A percentile compares a stretch with the other conserved stretches of the same genome.
These are phyloP conservation scores for Fusarium veterinarium DNA, from an alignment of 2,329 filamentous ascomycete species.

Conservation along the genomic window DNA sequence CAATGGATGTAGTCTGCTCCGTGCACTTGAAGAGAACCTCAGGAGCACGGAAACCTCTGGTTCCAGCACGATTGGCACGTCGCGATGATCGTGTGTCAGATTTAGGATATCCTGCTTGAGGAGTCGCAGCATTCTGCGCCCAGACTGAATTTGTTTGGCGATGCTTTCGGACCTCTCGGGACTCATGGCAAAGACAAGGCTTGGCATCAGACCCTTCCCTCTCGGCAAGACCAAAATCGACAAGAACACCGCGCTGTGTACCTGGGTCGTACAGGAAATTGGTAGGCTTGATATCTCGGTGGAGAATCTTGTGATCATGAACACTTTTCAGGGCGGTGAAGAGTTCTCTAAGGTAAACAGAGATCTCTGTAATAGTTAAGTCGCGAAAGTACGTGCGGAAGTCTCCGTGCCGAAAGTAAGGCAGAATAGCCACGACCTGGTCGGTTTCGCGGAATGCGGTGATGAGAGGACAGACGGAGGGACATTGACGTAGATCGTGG, in stretches of 20 bases:
- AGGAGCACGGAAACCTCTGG: slow-evolving; percentile 93
- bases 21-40: slow-evolving; percentile 98
- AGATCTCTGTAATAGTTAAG: slow-evolving; percentile 87
- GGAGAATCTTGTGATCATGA: slow-evolving; percentile 85
- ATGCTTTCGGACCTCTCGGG: slow-evolving; percentile 70
- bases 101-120: slow-evolving; percentile 82
- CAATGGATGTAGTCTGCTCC: slow-evolving; percentile 91
- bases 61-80: slow-evolving; percentile 93
- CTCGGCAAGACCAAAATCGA: slow-evolving; percentile 99
- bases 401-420: slow-evolving; percentile 95
- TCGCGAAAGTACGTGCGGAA: slow-evolving; percentile 95
- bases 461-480: slow-evolving; percentile 92
- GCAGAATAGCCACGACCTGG: slow-evolving; percentile 93
- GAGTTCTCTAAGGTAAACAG: slow-evolving; percentile 87
- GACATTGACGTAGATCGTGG: slow-evolving; percentile 84
- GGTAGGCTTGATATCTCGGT: slow-evolving; percentile 96
- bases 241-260: slow-evolving; percentile 85
- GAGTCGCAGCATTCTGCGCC: slow-evolving; percentile 60
- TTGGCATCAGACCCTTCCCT: slow-evolving; percentile 80
- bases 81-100: slow-evolving; percentile 88
- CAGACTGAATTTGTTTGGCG: slow-evolving; percentile 69
- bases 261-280: slow-evolving; percentile 94
- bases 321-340: slow-evolving; percentile 88
- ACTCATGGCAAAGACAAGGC: slow-evolving; percentile 83
- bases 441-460: slow-evolving; percentile 96